Conservation (phyloP, 2,329 filamentous ascomycete species). For the Fusarium sacchari region DNA sequence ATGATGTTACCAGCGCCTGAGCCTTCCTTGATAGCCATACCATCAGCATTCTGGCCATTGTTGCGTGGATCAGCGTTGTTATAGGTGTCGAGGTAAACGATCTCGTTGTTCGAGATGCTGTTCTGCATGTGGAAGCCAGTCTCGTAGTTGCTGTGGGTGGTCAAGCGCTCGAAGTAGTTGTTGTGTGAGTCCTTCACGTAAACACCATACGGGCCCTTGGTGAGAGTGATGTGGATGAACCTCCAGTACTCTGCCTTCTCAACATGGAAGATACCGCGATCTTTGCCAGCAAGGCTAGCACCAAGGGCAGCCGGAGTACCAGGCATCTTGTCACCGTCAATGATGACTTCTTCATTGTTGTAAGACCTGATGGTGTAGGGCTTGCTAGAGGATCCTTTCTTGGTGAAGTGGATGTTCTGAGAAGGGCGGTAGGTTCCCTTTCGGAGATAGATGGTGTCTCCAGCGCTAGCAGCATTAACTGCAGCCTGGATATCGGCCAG, state of each 20-base stretch:
- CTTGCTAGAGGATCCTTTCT: conserved; percentile 52
- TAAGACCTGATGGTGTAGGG: conserved; percentile 56
- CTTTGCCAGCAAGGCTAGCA: conserved; percentile 49
- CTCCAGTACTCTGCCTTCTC: conserved; percentile 55
- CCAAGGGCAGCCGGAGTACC: conserved; percentile 53
- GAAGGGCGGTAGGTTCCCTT: conserved; percentile 56
- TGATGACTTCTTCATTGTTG: conserved; percentile 52
- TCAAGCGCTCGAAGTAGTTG: conserved; percentile 49
- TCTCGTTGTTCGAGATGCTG: conserved; percentile 47
- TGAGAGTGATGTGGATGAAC: conserved; percentile 49
- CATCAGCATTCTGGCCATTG: conserved; percentile 60
- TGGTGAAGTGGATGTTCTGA: conserved; percentile 58
- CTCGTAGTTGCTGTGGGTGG: conserved; percentile 52
- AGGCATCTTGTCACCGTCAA: conserved; percentile 53
- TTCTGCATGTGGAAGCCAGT: conserved; percentile 50
- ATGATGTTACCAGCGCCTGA: conserved; percentile 56
- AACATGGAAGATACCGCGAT: conserved; percentile 58
- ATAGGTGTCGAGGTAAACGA: conserved; percentile 54
- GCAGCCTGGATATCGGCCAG: conserved; percentile 57
- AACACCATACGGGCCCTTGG: conserved; percentile 49
- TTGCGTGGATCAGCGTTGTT: conserved; percentile 57
- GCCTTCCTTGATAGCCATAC: conserved; percentile 58
- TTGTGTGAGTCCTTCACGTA: conserved; percentile 48
- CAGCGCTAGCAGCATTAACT: conserved; percentile 55
- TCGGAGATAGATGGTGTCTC: conserved; percentile 56